Evolutionary conservation across 164 flowering plant genomes (phyloP), one percentile per base, ranked within the genome.

Genomic region (Echeveria elegans): DNA sequence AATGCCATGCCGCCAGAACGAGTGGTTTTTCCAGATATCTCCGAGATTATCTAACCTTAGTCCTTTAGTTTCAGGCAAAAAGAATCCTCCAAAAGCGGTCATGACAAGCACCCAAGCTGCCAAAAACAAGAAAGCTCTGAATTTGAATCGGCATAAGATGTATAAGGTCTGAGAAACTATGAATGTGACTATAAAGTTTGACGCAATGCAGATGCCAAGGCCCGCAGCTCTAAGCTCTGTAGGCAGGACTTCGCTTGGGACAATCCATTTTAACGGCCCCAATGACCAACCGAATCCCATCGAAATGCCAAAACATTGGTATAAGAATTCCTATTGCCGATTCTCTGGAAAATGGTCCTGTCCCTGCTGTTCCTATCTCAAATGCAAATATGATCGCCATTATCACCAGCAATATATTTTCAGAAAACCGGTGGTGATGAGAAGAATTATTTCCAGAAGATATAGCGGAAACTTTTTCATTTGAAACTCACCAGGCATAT

Each of bases 221-320:
- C 92, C 93, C 0, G 83, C 75, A 8, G 91, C 56, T 23, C 96
- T 73, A 19, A 85, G 80, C 34, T 85, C 78, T 71, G 82, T 63
- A 0, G 96, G 96, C 36, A 87, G 84, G 23, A 87, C 87, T 66
- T 89, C 96, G 43, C 90, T 86, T 1, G 96, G 91, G n/a, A 89
- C 70, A 6, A 88, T 82, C 88, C 89, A 87, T 38, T 72, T 74
- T 14, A 89, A 75, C 6, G 96, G 93, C 0, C 96, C 89, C 96
- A 89, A 89, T 32, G 93, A 87, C 93, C 91, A 88, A 0, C 89
- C 93, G 40, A 86, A 89, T 5, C 83, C 91, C 19, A 88, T 82
- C 1, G 85, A 80, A 32, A 80, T 85, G 10, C 70, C 23, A 70
- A 89, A 83, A n/a, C 87, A 87, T 79, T 18, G 86, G 72, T 2